Percentiles rank a stretch among this genome's conserved stretches.
Evolutionary conservation across 2,329 filamentous ascomycete species (phyloP).

Genomic region (Parasarocladium wereldwijsianum): DNA sequence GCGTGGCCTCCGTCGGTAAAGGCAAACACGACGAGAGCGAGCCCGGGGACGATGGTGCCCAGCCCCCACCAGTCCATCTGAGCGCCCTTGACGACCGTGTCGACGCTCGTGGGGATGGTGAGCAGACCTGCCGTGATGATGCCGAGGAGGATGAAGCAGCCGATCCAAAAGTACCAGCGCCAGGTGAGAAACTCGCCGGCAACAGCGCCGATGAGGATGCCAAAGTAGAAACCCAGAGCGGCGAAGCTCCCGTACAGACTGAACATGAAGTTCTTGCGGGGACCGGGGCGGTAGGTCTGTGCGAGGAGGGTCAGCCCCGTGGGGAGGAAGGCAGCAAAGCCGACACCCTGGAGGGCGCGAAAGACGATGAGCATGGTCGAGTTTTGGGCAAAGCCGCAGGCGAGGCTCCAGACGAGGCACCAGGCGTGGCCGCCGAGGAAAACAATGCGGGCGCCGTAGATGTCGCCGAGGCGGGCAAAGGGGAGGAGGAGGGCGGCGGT

Average conservation of each 20-base stretch:
- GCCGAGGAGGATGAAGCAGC: constrained; percentile 27
- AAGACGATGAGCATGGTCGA: constrained; percentile 58
- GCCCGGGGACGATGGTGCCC: constrained; percentile 43
- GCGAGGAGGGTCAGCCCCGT: constrained; percentile 57
- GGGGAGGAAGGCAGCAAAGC: constrained; percentile 57
- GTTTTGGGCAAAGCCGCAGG: constrained; percentile 54
- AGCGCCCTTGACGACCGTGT: constrained; percentile 11
- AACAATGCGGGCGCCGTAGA: constrained; percentile 45
- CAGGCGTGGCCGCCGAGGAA: constrained; percentile 46
- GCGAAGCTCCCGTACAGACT: constrained; percentile 43
- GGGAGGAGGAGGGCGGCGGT: constrained; percentile 45
- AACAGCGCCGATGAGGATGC: constrained; percentile 53
- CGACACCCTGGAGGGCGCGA: constrained; percentile 60
- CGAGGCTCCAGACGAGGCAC: constrained; percentile 54
- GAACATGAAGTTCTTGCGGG: constrained; percentile 55
- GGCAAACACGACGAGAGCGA: constrained; percentile 59
- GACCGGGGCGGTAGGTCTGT: constrained; percentile 53
- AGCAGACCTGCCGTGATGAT: constrained; percentile 28
- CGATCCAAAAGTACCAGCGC: constrained; percentile 60
- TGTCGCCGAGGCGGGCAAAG: constrained; percentile 45
- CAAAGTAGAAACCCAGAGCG: constrained; percentile 43
- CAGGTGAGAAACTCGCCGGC: constrained; percentile 45
- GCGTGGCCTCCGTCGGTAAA: constrained; percentile 61
- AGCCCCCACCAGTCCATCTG: constrained; percentile 58
- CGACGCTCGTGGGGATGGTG: constrained; percentile 21